phyloP scores from a whole-genome alignment of 208 protist genomes.

The Leishmania tarentolae region DNA sequence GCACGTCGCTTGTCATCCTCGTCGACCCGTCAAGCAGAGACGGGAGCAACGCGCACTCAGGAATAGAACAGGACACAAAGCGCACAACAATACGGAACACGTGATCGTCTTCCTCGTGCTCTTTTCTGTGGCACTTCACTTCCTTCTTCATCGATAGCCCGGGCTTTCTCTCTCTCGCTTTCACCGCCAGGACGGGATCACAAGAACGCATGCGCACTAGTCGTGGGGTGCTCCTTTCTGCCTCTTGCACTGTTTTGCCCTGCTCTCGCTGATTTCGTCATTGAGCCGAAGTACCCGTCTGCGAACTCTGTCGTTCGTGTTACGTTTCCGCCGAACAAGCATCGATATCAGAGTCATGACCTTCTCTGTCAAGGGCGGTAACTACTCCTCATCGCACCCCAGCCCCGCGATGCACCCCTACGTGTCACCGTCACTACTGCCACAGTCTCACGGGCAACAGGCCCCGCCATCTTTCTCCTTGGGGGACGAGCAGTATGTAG shows the following conservation, averaged over 20 bases:
- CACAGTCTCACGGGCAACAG: conserved; percentile 42
- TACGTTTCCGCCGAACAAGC: background rate
- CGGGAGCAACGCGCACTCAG: background rate
- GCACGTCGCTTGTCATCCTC: background rate
- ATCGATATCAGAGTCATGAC: conserved; percentile 41
- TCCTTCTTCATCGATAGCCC: background rate
- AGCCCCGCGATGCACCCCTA: conserved; percentile 53
- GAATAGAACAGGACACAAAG: no score
- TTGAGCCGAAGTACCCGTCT: background rate
- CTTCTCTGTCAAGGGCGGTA: conserved; percentile 68
- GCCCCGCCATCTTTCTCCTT: conserved; percentile 61
- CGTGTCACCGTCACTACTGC: conserved; percentile 38
- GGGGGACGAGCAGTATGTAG: conserved; percentile 40
- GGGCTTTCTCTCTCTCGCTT: background rate
- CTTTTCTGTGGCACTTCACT: background rate
- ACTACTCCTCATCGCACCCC: conserved; percentile 46
- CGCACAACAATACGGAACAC: no score
- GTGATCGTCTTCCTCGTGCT: background rate
- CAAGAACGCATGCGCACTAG: background rate
- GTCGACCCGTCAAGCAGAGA: background rate
- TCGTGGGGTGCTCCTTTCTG: background rate
- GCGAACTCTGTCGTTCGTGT: background rate
- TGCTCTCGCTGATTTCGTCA: background rate
- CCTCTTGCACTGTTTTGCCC: background rate
- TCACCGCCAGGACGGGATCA: background rate